phyloP scores from a whole-genome alignment of 2,329 filamentous ascomycete genomes.

The Chaetomium globosum region DNA sequence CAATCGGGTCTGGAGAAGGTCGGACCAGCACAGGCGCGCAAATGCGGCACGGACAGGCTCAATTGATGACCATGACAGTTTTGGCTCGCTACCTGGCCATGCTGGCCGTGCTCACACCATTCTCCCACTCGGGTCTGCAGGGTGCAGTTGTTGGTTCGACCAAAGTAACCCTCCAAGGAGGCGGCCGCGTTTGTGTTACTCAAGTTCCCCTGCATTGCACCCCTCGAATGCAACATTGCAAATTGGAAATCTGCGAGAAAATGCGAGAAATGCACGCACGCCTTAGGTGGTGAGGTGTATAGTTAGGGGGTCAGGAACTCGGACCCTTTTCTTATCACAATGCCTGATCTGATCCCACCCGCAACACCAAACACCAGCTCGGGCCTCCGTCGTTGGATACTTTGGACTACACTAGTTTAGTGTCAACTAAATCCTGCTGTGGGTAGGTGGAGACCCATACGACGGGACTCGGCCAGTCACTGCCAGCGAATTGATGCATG shows the following conservation, averaged over 20 bases:
- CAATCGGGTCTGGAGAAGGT: not conserved
- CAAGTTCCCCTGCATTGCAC: slow-evolving; percentile 3
- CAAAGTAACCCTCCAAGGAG: not conserved
- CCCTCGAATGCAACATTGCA: slow-evolving; percentile 8
- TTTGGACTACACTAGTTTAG: not conserved
- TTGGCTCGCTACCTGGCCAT: not conserved
- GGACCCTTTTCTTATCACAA: not conserved
- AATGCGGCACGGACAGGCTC: slow-evolving; percentile 3
- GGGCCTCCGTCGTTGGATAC: not conserved
- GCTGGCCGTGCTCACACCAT: not conserved
- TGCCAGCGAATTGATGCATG: not conserved
- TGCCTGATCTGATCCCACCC: no score
- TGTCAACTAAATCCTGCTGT: not conserved
- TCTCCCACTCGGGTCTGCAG: not conserved
- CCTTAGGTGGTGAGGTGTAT: no score
- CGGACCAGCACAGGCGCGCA: not conserved
- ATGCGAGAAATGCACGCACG: slow-evolving; percentile 1
- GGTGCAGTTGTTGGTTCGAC: not conserved
- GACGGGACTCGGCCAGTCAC: no score
- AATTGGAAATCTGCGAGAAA: slow-evolving; percentile 9
- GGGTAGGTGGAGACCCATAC: not conserved
- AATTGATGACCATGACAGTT: not conserved
- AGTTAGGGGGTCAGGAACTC: not conserved
- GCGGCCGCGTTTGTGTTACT: not conserved
- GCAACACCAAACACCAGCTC: no score